These are phyloP conservation scores for Parsonsia alboflavescens DNA, from an alignment of 257 asterid genomes.

Conservation along the genomic window DNA sequence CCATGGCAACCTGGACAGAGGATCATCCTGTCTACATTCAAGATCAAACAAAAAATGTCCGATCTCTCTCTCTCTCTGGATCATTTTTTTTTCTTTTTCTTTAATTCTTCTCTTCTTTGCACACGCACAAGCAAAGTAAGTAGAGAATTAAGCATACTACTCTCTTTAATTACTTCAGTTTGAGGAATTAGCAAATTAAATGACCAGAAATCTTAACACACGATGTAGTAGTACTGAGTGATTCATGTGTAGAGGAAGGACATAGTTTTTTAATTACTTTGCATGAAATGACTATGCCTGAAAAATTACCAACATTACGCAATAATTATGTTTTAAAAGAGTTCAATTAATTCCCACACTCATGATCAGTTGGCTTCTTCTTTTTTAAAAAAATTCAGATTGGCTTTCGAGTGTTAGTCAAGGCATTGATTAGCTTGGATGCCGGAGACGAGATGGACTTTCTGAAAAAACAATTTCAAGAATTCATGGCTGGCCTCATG, in stretches of 20 bases:
- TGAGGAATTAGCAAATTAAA: neutral
- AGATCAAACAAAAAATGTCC: conserved; percentile 69
- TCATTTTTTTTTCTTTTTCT: too few species aligned
- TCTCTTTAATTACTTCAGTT: too few species aligned
- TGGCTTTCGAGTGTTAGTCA: conserved; percentile 77
- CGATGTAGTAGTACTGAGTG: conserved; percentile 22
- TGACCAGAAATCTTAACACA: conserved; percentile 10
- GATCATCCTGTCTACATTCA: conserved; percentile 61
- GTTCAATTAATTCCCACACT: too few species aligned
- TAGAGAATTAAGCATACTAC: too few species aligned
- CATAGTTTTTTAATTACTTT: conserved; percentile 26
- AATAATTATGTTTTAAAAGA: conserved; percentile 50
- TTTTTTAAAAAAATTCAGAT: too few species aligned
- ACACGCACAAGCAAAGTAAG: too few species aligned
- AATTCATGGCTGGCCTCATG: conserved; percentile 90
- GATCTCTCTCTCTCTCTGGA: conserved; percentile 6
- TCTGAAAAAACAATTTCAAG: conserved; percentile 67
- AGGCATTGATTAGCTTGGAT: conserved; percentile 73
- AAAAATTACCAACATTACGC: conserved; percentile 21
- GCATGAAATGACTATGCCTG: conserved; percentile 36
- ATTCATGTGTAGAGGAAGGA: too few species aligned
- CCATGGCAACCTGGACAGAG: conserved; percentile 65
- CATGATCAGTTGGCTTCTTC: too few species aligned
- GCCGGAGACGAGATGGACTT: conserved; percentile 64
- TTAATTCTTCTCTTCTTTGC: too few species aligned